Base-by-base conservation (phyloP, 176 grass and related monocot species). In the Stipa capillata region DNA sequence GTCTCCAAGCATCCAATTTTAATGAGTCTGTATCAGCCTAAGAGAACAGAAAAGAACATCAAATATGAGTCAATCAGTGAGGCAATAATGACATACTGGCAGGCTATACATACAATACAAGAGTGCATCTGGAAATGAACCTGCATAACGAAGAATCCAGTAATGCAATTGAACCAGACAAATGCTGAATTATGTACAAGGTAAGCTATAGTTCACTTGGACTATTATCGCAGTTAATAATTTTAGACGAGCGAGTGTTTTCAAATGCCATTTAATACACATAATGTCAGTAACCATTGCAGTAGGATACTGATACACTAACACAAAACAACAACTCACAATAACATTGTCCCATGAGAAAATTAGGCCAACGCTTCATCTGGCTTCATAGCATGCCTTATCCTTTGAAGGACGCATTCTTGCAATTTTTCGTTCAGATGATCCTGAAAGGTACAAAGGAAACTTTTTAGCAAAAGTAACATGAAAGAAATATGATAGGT, bases 321-420 rank as follows among this genome's bases (percentile, higher is more conserved):
- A 63, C n/a, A 81, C 20, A 50, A n/a, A 51, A 10, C 6, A 73
- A 61, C 32, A 70, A 83, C 87, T 87, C 73, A 95, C 92, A 74
- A 99, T 89, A 57, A 99, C 96, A 84, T 95, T 95, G 73, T 99
- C 92, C 96, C 96, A 99, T 20, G 96, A 95, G 76, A 99, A 99
- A 70, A 99, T 93, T 18, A 99, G 88, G 48, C 92, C 92, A 89
- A 90, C n/a, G 92, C 92, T 80, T 99, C 96, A 93, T 95, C 96
- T 16, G 96, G 96, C 72, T 99, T 99, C 96, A 95, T 99, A 69
- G 96, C 90, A 89, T 99, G 92, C 73, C 96, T 90, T 93, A 99
- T 93, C 77, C 88, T 88, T 85, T 95, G 96, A 84, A 95, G 96
- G 63, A 99, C 93, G 52, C 92, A 93, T 68, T 91, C 92, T 87